Conservation (phyloP, 768 basidiomycete species). For the Pleurotus djamor region DNA sequence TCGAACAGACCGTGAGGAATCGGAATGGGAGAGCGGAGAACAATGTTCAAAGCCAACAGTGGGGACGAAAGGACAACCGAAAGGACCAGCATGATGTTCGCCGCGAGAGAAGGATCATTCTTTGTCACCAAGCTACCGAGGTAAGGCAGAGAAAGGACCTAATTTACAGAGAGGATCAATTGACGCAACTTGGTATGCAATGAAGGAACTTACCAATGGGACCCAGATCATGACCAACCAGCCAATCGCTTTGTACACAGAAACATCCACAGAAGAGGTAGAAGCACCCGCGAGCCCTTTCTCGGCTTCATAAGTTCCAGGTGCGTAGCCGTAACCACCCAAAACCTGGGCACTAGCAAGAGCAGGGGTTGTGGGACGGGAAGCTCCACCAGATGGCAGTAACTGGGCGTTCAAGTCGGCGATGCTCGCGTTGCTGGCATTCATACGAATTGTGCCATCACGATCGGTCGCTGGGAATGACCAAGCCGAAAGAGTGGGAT, state of each 20-base stretch:
- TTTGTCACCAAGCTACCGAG: constrained; percentile 39
- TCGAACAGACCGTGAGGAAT: constrained; percentile 69
- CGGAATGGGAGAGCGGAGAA: constrained; percentile 61
- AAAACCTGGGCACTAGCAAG: constrained; percentile 60
- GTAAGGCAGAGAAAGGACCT: constrained; percentile 69
- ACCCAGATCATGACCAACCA: constrained; percentile 72
- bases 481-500: constrained; percentile 61
- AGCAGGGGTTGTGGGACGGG: constrained; percentile 50
- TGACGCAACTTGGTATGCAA: not conserved
- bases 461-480: constrained; percentile 56
- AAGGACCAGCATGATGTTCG: constrained; percentile 53
- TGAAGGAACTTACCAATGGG: constrained; percentile 52
- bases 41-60: constrained; percentile 57
- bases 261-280: constrained; percentile 52
- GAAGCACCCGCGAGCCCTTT: constrained; percentile 45
- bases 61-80: constrained; percentile 72
- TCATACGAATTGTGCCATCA: constrained; percentile 25
- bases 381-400: constrained; percentile 30
- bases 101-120: constrained; percentile 26
- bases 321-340: constrained; percentile 67
- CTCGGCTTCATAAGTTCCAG: constrained; percentile 43
- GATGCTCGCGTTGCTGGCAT: constrained; percentile 26
- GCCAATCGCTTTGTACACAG: constrained; percentile 48
- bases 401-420: constrained; percentile 42
- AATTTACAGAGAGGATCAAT: constrained; percentile 2